phyloP scores from a whole-genome alignment of 2,329 filamentous ascomycete genomes.

The Xylaria sp. region DNA sequence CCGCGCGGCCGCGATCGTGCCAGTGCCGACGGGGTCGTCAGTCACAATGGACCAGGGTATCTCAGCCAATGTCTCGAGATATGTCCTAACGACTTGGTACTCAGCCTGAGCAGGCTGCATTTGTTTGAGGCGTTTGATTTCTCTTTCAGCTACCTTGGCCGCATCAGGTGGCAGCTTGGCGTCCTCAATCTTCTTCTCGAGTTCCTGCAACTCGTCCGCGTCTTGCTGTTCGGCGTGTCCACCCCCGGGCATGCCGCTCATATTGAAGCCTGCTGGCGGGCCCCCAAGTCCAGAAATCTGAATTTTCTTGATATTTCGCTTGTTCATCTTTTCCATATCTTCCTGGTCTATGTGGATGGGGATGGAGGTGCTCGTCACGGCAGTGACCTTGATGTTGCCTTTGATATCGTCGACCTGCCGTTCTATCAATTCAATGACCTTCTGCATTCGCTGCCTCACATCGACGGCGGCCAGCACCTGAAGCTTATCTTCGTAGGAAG shows the following conservation, averaged over 20 bases:
- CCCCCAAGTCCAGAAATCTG: slow-evolving; percentile 32
- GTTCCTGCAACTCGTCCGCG: slow-evolving; percentile 87
- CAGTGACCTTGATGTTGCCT: slow-evolving; percentile 86
- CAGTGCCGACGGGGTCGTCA: slow-evolving; percentile 83
- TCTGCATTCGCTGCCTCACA: slow-evolving; percentile 79
- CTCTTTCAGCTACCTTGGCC: slow-evolving; percentile 88
- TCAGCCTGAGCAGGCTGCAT: slow-evolving; percentile 98
- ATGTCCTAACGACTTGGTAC: slow-evolving; percentile 92
- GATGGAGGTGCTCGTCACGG: slow-evolving; percentile 74
- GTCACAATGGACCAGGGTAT: slow-evolving; percentile 91
- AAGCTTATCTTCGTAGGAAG: slow-evolving; percentile 90
- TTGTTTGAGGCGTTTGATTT: slow-evolving; percentile 88
- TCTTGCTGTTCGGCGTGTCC: slow-evolving; percentile 78
- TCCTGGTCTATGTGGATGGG: slow-evolving; percentile 70
- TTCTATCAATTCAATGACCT: slow-evolving; percentile 84
- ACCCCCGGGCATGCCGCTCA: slow-evolving; percentile 58
- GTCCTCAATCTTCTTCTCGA: slow-evolving; percentile 86
- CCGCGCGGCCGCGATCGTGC: slow-evolving; percentile 81
- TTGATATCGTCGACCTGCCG: slow-evolving; percentile 87
- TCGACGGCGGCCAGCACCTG: slow-evolving; percentile 84
- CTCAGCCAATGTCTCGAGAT: slow-evolving; percentile 92
- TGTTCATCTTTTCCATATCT: slow-evolving; percentile 62
- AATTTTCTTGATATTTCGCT: slow-evolving; percentile 45
- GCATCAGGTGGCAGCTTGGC: slow-evolving; percentile 86
- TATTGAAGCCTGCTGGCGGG: slow-evolving; percentile 46